Conservation (phyloP, 2,329 filamentous ascomycete species). For the Paecilomyces variotii region DNA sequence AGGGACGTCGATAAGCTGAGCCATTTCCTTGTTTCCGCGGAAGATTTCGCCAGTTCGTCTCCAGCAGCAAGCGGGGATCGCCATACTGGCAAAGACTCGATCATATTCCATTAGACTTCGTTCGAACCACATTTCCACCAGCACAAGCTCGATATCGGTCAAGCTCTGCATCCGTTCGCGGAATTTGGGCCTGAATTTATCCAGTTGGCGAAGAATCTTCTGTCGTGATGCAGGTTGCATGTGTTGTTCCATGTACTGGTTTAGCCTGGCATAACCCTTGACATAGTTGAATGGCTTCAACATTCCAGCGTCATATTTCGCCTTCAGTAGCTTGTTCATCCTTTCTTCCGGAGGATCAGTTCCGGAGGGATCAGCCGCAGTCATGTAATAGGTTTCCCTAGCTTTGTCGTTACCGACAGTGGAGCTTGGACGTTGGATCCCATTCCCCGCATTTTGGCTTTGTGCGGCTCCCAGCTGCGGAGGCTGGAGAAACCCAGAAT, state of each 20-base stretch:
- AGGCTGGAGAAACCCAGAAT: constrained; percentile 24
- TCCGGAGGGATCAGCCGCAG: constrained; percentile 88
- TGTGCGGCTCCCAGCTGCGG: constrained; percentile 28
- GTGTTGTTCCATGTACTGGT: constrained; percentile 85
- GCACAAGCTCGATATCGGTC: constrained; percentile 87
- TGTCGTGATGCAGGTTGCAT: constrained; percentile 75
- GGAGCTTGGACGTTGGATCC: constrained; percentile 55
- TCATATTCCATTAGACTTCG: constrained; percentile 95
- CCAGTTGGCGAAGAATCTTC: constrained; percentile 84
- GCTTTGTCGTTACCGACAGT: constrained; percentile 58
- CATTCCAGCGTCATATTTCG: constrained; percentile 92
- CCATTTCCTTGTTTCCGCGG: constrained; percentile 97
- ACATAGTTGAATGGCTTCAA: constrained; percentile 98
- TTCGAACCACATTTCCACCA: constrained; percentile 99
- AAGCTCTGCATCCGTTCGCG: constrained; percentile 86
- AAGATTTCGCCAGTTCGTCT: constrained; percentile 94
- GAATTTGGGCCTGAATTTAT: constrained; percentile 91
- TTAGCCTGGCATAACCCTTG: constrained; percentile 83
- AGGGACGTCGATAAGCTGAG: constrained; percentile 85
- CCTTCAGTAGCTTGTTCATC: constrained; percentile 87
- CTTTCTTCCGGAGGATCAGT: constrained; percentile 82
- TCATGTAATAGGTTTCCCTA: constrained; percentile 85
- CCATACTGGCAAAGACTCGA: constrained; percentile 97
- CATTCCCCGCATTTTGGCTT: constrained; percentile 34
- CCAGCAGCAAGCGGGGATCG: constrained; percentile 96